Conservation (phyloP, 257 asterid genomes). For the Nicotiana knightiana region DNA sequence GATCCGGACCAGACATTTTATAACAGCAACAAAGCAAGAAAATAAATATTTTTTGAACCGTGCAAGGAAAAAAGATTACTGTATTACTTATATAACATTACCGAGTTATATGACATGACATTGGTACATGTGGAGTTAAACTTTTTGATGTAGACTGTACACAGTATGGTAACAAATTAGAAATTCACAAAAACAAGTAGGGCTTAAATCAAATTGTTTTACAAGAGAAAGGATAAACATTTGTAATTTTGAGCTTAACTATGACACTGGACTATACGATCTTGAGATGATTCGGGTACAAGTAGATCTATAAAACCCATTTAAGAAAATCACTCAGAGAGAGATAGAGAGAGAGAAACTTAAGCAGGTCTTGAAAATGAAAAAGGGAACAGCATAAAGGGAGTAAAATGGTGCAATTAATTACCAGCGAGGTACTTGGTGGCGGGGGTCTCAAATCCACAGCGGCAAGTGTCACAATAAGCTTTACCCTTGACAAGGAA, state of each 20-base stretch:
- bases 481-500: slow-evolving; percentile 37
- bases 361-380: background rate
- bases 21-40: background rate
- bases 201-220: background rate
- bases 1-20: background rate
- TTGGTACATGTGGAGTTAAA: too few species aligned
- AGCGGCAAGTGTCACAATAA: slow-evolving; percentile 76
- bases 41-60: too few species aligned
- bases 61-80: too few species aligned
- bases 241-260: background rate
- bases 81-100: too few species aligned
- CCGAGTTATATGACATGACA: too few species aligned
- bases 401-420: background rate
- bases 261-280: background rate
- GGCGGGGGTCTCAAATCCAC: slow-evolving; percentile 62
- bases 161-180: too few species aligned
- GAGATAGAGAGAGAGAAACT: background rate
- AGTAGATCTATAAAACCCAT: background rate
- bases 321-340: background rate
- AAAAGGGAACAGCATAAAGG: background rate
- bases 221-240: background rate
- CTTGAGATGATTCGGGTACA: background rate
- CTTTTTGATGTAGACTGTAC: too few species aligned
- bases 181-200: too few species aligned
- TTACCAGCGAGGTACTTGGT: slow-evolving; percentile 40